phyloP scores from a whole-genome alignment of 75 land plant genomes.

The Sequoia sempervirens region DNA sequence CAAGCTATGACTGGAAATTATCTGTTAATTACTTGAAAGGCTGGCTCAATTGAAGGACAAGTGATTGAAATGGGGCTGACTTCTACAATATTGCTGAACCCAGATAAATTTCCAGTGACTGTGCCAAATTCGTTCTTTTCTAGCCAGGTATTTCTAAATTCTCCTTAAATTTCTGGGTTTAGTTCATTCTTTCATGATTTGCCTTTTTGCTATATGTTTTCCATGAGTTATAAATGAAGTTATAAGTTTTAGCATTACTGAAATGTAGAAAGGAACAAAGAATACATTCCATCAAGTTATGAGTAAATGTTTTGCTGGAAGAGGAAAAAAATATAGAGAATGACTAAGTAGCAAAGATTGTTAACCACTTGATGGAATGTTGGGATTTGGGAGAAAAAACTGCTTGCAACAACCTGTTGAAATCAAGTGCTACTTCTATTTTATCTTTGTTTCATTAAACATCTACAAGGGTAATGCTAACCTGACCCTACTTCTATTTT shows the following conservation, averaged over 20 bases:
- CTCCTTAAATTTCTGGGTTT: not conserved
- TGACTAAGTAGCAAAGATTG: not conserved
- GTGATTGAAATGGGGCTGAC: conserved; percentile 89
- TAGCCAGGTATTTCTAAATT: conserved; percentile 58
- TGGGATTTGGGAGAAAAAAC: not conserved
- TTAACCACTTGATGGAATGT: not conserved
- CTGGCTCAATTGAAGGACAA: conserved; percentile 85
- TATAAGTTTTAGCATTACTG: no score
- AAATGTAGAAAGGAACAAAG: no score
- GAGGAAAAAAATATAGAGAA: not conserved
- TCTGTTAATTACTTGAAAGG: conserved; percentile 42
- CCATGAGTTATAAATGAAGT: not conserved
- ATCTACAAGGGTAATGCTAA: not conserved
- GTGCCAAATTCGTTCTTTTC: conserved; percentile 91
- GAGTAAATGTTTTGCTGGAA: not conserved
- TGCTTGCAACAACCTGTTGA: not conserved
- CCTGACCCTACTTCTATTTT: not conserved
- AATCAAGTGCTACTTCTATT: not conserved
- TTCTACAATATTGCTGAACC: conserved; percentile 62
- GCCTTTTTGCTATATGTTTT: not conserved
- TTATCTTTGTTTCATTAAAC: not conserved
- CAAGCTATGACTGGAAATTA: not conserved
- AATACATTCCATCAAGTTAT: not conserved
- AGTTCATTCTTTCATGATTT: not conserved
- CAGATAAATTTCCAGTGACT: conserved; percentile 77